phyloP scores from a whole-genome alignment of 768 basidiomycete species.

The Obba rivulosa region DNA sequence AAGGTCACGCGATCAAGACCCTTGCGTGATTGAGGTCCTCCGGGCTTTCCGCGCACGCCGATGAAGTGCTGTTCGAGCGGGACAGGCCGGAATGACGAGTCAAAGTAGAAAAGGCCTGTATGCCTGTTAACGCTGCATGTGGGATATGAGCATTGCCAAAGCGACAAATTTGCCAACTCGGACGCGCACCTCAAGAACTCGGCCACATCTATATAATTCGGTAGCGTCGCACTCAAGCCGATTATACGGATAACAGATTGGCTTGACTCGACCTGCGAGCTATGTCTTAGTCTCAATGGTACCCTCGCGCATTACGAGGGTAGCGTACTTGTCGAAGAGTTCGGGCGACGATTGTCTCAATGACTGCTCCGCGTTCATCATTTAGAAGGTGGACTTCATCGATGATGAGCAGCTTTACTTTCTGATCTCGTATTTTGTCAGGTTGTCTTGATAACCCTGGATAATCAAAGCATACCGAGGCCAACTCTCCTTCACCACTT shows the following conservation, averaged over 20 bases:
- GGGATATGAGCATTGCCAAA: background rate
- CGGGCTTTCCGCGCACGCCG: constrained; percentile 85
- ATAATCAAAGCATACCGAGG: constrained; percentile 61
- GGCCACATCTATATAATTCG: constrained; percentile 95
- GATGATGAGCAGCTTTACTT: constrained; percentile 90
- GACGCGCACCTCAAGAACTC: constrained; percentile 79
- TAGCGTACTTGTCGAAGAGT: constrained; percentile 75
- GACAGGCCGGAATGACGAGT: constrained; percentile 93
- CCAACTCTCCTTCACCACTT: constrained; percentile 94
- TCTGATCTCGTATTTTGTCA: too few species aligned
- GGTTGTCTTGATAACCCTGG: too few species aligned
- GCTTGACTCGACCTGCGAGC: constrained; percentile 80
- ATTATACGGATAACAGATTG: constrained; percentile 96
- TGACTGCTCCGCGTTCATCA: constrained; percentile 96
- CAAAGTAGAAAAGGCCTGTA: constrained; percentile 93
- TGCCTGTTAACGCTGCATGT: constrained; percentile 70
- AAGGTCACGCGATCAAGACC: constrained; percentile 88
- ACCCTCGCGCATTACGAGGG: too few species aligned
- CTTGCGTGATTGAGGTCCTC: constrained; percentile 64
- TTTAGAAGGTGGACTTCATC: constrained; percentile 97
- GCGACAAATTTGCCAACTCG: background rate
- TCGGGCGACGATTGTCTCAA: constrained; percentile 95
- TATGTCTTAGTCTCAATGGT: background rate
- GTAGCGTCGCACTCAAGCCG: constrained; percentile 92
- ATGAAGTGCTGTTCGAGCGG: constrained; percentile 97